phyloP scores from a whole-genome alignment of 108 stramenopile genomes.

The Schizochytrium sp. region DNA sequence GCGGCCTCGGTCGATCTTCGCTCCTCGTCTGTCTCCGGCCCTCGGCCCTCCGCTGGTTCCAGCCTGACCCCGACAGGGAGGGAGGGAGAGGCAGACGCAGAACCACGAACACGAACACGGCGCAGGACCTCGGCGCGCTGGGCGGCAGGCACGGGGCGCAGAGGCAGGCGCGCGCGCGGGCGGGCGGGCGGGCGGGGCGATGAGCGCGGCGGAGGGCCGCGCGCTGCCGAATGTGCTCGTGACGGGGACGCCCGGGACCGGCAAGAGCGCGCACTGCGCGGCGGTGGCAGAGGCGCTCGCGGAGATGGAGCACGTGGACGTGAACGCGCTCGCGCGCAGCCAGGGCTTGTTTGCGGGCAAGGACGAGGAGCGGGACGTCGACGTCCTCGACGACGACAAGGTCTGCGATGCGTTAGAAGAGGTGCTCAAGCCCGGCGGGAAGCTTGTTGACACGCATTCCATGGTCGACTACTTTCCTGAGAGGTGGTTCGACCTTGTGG shows the following conservation, averaged over 20 bases:
- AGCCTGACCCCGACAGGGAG: too few relatives aligned
- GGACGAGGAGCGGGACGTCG: slow-evolving; percentile 72
- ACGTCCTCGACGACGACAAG: slow-evolving; percentile 74
- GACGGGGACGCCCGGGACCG: slow-evolving; percentile 83
- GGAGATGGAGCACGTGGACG: neutral
- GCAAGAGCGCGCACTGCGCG: slow-evolving; percentile 68
- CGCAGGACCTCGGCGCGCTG: too few relatives aligned
- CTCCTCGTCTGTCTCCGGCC: too few relatives aligned
- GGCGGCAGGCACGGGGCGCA: too few relatives aligned
- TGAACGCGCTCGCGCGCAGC: neutral
- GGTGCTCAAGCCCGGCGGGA: slow-evolving; percentile 42
- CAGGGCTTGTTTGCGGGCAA: neutral
- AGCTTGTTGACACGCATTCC: slow-evolving; percentile 80
- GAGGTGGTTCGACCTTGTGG: slow-evolving; percentile 86
- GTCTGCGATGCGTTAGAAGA: slow-evolving; percentile 44
- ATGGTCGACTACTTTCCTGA: slow-evolving; percentile 83
- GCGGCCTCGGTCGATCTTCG: neutral
- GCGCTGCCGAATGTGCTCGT: slow-evolving; percentile 72
- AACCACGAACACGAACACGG: too few relatives aligned
- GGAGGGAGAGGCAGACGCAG: too few relatives aligned
- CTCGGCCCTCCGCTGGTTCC: too few relatives aligned
- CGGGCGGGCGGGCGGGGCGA: too few relatives aligned
- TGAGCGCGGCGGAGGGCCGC: neutral
- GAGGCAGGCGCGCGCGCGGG: too few relatives aligned
- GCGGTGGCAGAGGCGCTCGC: slow-evolving; percentile 36